Conservation (phyloP, 192 early-diverging fungal genomes). For the Thamnidium elegans region DNA sequence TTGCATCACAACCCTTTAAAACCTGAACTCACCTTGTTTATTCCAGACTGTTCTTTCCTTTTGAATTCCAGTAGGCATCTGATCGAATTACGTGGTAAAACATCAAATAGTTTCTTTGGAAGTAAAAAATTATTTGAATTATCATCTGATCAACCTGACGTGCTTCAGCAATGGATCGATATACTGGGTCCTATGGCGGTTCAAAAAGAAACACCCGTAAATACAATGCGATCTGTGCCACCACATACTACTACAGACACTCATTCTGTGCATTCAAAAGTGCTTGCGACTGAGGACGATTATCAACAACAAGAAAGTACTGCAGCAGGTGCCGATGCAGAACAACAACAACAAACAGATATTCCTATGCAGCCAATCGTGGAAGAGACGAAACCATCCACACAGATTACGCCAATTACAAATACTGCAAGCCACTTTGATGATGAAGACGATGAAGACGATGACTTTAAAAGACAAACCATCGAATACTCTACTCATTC, state of each 20-base stretch:
- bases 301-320: not conserved
- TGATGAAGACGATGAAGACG: not conserved
- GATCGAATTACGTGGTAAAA: slow-evolving; percentile 8
- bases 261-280: slow-evolving; percentile 8
- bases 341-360: not conserved
- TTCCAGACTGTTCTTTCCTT: slow-evolving; percentile 2
- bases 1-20: not conserved
- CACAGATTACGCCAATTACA: too few relatives aligned
- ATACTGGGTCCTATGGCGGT: not conserved
- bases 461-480: not conserved
- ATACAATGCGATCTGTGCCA: too few relatives aligned
- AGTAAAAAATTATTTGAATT: slow-evolving; percentile 4
- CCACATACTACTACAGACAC: not conserved
- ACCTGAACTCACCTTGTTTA: slow-evolving; percentile 7
- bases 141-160: not conserved
- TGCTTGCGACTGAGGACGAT: not conserved
- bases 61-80: not conserved
- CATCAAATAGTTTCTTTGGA: not conserved
- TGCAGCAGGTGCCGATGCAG: not conserved
- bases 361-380: not conserved
- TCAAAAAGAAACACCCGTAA: not conserved
- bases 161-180: not conserved
- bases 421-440: not conserved
- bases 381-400: not conserved
- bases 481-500: not conserved